Evolutionary conservation across 2,329 filamentous ascomycete genomes (phyloP).

Genomic region (Falciphora oryzae): DNA sequence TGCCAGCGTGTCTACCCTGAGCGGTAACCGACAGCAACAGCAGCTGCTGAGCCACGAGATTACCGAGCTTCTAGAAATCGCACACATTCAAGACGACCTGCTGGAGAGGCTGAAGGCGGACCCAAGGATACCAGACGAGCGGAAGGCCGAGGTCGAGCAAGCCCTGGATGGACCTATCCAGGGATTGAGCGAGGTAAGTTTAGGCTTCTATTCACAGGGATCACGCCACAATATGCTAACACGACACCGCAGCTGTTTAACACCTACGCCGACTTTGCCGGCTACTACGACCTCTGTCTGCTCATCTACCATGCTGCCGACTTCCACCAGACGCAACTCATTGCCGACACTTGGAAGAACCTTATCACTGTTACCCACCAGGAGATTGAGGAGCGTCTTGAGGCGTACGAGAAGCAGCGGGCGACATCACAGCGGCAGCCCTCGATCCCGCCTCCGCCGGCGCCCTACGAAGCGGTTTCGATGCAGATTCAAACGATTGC

Average conservation of each 20-base stretch:
- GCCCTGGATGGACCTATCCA: slow-evolving; percentile 74
- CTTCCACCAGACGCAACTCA: slow-evolving; percentile 80
- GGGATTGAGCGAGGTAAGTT: slow-evolving; percentile 65
- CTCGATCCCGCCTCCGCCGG: slow-evolving; percentile 34
- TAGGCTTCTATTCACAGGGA: background rate
- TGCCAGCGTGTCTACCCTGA: slow-evolving; percentile 74
- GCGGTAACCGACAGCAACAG: slow-evolving; percentile 71
- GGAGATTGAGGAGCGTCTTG: slow-evolving; percentile 39
- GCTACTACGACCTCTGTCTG: slow-evolving; percentile 87
- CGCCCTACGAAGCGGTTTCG: slow-evolving; percentile 67
- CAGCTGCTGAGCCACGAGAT: slow-evolving; percentile 83
- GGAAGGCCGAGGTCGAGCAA: slow-evolving; percentile 57
- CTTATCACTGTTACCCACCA: slow-evolving; percentile 69
- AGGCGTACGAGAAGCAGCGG: slow-evolving; percentile 23
- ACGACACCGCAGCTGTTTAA: slow-evolving; percentile 68
- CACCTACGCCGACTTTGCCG: slow-evolving; percentile 77
- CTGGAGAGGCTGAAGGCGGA: slow-evolving; percentile 73
- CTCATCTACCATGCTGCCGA: slow-evolving; percentile 90
- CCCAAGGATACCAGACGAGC: slow-evolving; percentile 57
- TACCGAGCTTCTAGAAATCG: slow-evolving; percentile 80
- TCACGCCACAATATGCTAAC: slow-evolving; percentile 13
- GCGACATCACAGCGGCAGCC: slow-evolving; percentile 19
- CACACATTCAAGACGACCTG: slow-evolving; percentile 91
- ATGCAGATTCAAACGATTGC: slow-evolving; percentile 59
- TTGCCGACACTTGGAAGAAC: slow-evolving; percentile 77